These are phyloP conservation scores for Cercospora canescens DNA, from an alignment of 2,329 filamentous ascomycete genomes.

Conservation along the genomic window DNA sequence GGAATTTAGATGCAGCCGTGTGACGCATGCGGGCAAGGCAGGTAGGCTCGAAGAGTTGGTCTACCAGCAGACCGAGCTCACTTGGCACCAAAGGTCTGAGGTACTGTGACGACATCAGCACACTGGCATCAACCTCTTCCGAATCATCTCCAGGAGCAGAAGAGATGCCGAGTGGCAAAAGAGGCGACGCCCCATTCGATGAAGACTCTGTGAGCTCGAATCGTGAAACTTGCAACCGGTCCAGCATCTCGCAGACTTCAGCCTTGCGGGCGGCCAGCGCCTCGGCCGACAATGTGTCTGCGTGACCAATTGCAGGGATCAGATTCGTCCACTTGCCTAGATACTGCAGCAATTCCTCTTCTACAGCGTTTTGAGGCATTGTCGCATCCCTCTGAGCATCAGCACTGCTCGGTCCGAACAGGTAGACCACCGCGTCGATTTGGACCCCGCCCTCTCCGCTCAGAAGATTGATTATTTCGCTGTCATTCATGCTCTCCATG, in stretches of 20 bases:
- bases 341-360: slow-evolving; percentile 26
- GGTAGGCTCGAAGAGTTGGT: slow-evolving; percentile 73
- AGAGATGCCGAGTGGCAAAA: slow-evolving; percentile 70
- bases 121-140: slow-evolving; percentile 87
- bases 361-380: slow-evolving; percentile 2
- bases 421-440: slow-evolving; percentile 82
- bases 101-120: slow-evolving; percentile 91
- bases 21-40: slow-evolving; percentile 81
- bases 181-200: not conserved
- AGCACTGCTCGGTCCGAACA: slow-evolving; percentile 59
- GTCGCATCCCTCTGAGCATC: slow-evolving; percentile 40
- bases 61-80: slow-evolving; percentile 70
- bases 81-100: slow-evolving; percentile 75
- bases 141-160: slow-evolving; percentile 69
- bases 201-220: slow-evolving; percentile 14
- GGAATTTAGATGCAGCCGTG: slow-evolving; percentile 76
- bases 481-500: slow-evolving; percentile 64
- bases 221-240: slow-evolving; percentile 10
- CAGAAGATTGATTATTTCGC: slow-evolving; percentile 73
- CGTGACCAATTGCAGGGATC: slow-evolving; percentile 76
- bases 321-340: slow-evolving; percentile 77
- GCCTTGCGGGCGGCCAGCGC: slow-evolving; percentile 17
- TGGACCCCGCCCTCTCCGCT: slow-evolving; percentile 80
- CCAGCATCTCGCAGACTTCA: slow-evolving; percentile 21
- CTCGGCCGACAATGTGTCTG: slow-evolving; percentile 57